Conservation (phyloP, 1,284 basidiomycete species). For the Cutaneotrichosporon arboriforme region DNA sequence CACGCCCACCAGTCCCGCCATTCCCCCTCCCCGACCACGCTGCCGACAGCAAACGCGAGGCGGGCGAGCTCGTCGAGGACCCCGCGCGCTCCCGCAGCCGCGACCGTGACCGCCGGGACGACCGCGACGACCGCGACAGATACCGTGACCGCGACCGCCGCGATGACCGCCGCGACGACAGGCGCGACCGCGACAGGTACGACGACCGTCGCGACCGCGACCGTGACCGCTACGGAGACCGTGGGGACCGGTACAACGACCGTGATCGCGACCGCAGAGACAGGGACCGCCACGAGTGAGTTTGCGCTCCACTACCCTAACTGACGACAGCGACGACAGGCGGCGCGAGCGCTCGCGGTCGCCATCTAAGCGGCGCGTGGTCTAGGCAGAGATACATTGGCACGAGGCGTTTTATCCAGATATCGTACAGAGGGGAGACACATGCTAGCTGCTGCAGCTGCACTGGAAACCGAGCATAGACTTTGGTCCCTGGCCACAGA, state of each 20-base stretch:
- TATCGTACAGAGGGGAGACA: too few relatives aligned
- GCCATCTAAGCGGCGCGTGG: slow-evolving; percentile 21
- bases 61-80: slow-evolving; percentile 45
- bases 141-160: slow-evolving; percentile 13
- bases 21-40: slow-evolving; percentile 35
- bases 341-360: slow-evolving; percentile 17
- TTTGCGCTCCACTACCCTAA: not conserved
- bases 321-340: slow-evolving; percentile 16
- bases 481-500: slow-evolving; percentile 70
- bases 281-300: slow-evolving; percentile 23
- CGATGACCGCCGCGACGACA: slow-evolving; percentile 3
- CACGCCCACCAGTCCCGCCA: slow-evolving; percentile 18
- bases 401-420: not conserved
- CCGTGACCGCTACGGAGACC: slow-evolving; percentile 51
- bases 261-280: slow-evolving; percentile 23
- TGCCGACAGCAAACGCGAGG: slow-evolving; percentile 46
- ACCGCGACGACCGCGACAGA: slow-evolving; percentile 22
- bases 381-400: slow-evolving; percentile 9
- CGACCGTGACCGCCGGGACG: slow-evolving; percentile 40
- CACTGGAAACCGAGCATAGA: slow-evolving; percentile 84
- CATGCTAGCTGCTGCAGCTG: slow-evolving; percentile 70
- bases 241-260: slow-evolving; percentile 16
- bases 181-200: slow-evolving; percentile 53
- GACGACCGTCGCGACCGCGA: slow-evolving; percentile 11
- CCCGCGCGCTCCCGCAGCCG: slow-evolving; percentile 53